Base-by-base conservation (phyloP, 2,329 filamentous ascomycete species). In the Dactylella cylindrospora region DNA sequence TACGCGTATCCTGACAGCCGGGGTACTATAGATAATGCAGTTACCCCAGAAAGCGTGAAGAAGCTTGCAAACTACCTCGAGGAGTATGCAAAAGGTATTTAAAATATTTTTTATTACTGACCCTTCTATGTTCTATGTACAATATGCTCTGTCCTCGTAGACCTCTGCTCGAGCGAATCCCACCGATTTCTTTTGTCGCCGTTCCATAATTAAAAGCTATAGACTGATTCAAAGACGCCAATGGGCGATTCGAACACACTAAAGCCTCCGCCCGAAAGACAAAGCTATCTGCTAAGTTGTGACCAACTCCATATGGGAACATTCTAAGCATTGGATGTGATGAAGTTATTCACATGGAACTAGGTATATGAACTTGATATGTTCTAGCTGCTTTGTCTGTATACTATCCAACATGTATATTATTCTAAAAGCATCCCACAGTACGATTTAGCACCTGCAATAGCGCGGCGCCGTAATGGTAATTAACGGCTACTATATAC, bases 11-110 rank as follows among this genome's bases (percentile, higher is more conserved):
- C n/a, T n/a, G n/a, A n/a, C n/a, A n/a, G n/a, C n/a, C n/a, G n/a
- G n/a, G n/a, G 8, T 8, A 10, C 4, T 2, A 38, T 25, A 62
- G 57, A 62, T 40, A 62, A 62, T 23, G 57, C 57, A 7, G 57
- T 96, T 33, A 73, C 85, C 0, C 70, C 85, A 0, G 79, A 81
- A 32, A 84, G 81, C 0, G 84, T 82, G 0, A 76, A 86, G 73
- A 85, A 85, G 73, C 76, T 90, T 38, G 83, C 80, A 39, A 73
- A 74, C 22, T 88, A 86, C 65, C 78, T 90, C 46, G 70, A 74
- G 8, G 70, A 72, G 0, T 84, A 82, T 71, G 79, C 80, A 19
- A 73, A 61, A 60, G 57, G 57, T 62, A 62, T 62, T 54, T 62
- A 38, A 57, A 9, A 17, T 36, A 38, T 49, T 57, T 35, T 38